A percentile compares a stretch with the other conserved stretches of the same genome.
These are phyloP conservation scores for Ganoderma leucocontextum DNA, from an alignment of 1,284 basidiomycete genomes.

Conservation along the genomic window DNA sequence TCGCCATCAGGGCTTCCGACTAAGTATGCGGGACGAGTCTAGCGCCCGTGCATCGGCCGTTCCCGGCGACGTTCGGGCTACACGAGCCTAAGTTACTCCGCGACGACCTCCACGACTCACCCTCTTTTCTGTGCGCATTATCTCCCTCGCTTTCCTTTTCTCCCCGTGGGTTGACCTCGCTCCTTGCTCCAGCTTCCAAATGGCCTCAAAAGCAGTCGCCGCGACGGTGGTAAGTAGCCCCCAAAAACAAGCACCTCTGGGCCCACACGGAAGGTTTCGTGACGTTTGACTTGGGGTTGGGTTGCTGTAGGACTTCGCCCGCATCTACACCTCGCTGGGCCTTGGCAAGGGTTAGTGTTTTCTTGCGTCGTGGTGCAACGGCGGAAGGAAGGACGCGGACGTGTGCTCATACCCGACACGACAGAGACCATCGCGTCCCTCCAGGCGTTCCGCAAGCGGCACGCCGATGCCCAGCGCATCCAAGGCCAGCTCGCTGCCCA, in stretches of 20 bases:
- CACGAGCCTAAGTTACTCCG: constrained; percentile 27
- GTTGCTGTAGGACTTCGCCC: constrained; percentile 82
- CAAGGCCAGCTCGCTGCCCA: constrained; percentile 75
- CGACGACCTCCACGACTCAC: constrained; percentile 35
- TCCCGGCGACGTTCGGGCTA: constrained; percentile 35
- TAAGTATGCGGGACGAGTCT: background rate
- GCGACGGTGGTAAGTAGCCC: constrained; percentile 72
- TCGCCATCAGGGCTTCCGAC: background rate
- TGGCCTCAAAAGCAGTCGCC: constrained; percentile 85
- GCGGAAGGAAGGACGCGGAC: background rate
- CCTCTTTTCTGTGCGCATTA: constrained; percentile 34
- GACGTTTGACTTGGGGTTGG: constrained; percentile 27
- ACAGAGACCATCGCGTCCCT: constrained; percentile 90
- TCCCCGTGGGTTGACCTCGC: constrained; percentile 15
- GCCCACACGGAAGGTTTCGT: constrained; percentile 9
- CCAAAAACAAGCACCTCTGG: constrained; percentile 11
- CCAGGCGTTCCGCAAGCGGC: constrained; percentile 96
- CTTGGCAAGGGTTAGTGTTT: constrained; percentile 85
- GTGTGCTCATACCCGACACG: constrained; percentile 18
- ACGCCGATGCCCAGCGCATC: constrained; percentile 87
- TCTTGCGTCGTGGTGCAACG: background rate
- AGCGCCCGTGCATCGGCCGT: constrained; percentile 35
- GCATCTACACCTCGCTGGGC: constrained; percentile 90
- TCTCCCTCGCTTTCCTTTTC: constrained; percentile 8
- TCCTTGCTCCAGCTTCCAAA: constrained; percentile 42